Base-by-base conservation (phyloP, 2,329 filamentous ascomycete genomes). In the Lithohypha guttulata region DNA sequence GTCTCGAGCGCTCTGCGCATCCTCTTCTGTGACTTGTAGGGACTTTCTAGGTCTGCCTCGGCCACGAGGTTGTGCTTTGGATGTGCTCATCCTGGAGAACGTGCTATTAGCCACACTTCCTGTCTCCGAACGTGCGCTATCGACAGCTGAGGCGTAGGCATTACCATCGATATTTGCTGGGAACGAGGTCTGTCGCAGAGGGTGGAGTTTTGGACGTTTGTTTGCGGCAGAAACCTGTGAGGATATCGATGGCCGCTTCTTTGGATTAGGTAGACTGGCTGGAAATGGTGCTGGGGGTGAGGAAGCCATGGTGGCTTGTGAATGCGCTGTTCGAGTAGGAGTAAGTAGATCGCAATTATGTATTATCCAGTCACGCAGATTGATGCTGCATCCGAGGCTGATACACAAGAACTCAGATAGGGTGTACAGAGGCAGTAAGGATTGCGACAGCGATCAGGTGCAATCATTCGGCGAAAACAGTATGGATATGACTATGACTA, bases 151-250 rank as follows among this genome's bases (percentile, higher is more conserved):
- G 3, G 30, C 39, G 25, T 44, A 41, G 7, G 37, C 43, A 29
- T 37, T 37, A 15, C 29, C 34, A 3, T 42, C 42, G 26, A 42
- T 49, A 23, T 46, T 43, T 3, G 51, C 52, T 0, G 63, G 63
- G 42, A 65, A 66, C 17, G 63, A 66, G 17, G 63, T 66, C 43
- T 68, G 64, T 25, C 64, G 60, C 38, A 68, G 62, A 11, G 64
- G 64, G 46, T 68, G 64, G 51, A 64, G 39, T 39, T 50, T 49
- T 5, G 48, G 50, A 34, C 45, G 23, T 29, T 53, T 53, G 26
- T 54, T 49, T 32, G 55, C 44, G 26, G 54, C 51, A 5, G 62
- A 62, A 30, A 51, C 41, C 29, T 57, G 49, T 7, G 59, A 59
- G 39, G 61, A 61, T 41, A 64, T 57, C 2, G 62, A 64, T 9